phyloP scores from a whole-genome alignment of 306 rosid genomes.

The Trifolium dubium region DNA sequence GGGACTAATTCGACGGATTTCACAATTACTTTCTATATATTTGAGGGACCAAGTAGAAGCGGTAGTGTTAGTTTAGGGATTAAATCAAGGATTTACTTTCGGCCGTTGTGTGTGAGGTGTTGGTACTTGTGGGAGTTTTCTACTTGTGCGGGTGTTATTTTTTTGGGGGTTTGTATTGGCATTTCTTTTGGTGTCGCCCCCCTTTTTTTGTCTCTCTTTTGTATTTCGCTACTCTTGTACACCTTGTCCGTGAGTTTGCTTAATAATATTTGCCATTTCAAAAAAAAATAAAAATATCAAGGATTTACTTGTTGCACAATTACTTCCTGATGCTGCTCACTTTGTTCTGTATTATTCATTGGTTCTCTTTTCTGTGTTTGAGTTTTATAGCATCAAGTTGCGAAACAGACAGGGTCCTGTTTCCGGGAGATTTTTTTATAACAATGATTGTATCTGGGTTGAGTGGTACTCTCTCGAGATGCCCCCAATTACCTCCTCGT shows the following conservation, averaged over 20 bases:
- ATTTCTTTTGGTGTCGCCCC: no score
- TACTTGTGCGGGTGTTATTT: no score
- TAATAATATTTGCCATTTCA: no score
- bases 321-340: background rate
- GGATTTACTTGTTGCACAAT: no score
- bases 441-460: conserved; percentile 68
- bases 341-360: conserved; percentile 21
- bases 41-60: background rate
- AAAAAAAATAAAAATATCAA: no score
- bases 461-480: conserved; percentile 63
- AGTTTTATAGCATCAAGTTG: conserved; percentile 35
- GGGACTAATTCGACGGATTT: background rate
- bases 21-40: background rate
- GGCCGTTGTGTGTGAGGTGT: no score
- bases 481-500: conserved; percentile 53
- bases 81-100: background rate
- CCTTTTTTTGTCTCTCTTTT: no score
- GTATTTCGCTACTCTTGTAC: no score
- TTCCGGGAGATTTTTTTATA: conserved; percentile 17
- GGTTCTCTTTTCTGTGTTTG: conserved; percentile 5
- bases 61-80: background rate
- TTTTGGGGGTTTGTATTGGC: no score
- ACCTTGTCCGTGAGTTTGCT: no score
- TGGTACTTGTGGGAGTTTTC: no score
- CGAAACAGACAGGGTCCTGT: background rate